Evolutionary conservation across 1,284 basidiomycete genomes (phyloP).

Genomic region (Ganoderma leucocontextum): DNA sequence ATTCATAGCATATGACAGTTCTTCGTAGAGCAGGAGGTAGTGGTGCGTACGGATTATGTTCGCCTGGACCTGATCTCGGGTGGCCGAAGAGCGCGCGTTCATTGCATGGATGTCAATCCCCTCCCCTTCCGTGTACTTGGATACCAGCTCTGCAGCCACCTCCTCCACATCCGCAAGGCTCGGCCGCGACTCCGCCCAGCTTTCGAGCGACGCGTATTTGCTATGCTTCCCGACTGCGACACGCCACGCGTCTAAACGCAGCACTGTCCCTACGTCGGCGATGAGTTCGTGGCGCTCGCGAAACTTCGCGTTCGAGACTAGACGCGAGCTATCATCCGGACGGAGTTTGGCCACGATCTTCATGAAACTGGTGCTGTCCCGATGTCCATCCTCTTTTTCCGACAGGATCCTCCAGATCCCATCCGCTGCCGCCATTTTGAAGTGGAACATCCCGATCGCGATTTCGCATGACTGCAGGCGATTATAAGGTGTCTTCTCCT

Average conservation of each 20-base stretch:
- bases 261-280: constrained; percentile 40
- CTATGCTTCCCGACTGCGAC: constrained; percentile 12
- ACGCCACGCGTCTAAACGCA: constrained; percentile 37
- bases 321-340: constrained; percentile 41
- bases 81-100: constrained; percentile 17
- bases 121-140: constrained; percentile 32
- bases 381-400: constrained; percentile 18
- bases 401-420: constrained; percentile 45
- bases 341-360: constrained; percentile 33
- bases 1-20: constrained; percentile 44
- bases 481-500: constrained; percentile 31
- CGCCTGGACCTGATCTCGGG: constrained; percentile 41
- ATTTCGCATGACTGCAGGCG: constrained; percentile 42
- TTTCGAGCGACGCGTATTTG: constrained; percentile 32
- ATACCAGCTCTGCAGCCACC: constrained; percentile 31
- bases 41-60: constrained; percentile 40
- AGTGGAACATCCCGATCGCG: constrained; percentile 47
- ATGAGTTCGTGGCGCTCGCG: constrained; percentile 47
- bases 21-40: constrained; percentile 45
- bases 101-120: no score
- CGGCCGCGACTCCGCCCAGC: constrained; percentile 37
- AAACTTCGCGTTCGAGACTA: constrained; percentile 44
- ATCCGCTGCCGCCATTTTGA: constrained; percentile 49
- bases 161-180: constrained; percentile 28
- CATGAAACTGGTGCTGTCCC: constrained; percentile 32